These are phyloP conservation scores for Colletotrichum eremochloae DNA, from an alignment of 2,329 filamentous ascomycete species.

Conservation along the genomic window DNA sequence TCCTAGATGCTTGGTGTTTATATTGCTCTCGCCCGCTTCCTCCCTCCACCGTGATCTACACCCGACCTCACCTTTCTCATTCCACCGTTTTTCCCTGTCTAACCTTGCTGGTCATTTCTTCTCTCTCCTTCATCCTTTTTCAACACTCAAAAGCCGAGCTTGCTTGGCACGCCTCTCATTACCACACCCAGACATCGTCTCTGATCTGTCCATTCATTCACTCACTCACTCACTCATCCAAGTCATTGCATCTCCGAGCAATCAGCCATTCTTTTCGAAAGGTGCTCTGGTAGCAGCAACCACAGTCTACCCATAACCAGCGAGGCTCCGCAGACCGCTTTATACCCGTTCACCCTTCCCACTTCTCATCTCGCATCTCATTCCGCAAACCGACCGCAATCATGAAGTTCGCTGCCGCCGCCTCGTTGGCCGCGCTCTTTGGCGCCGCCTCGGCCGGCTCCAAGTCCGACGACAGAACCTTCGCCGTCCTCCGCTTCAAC, in stretches of 20 bases:
- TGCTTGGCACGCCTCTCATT: slow-evolving; percentile 55
- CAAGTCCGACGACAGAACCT: slow-evolving; percentile 63
- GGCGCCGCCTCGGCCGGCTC: slow-evolving; percentile 53
- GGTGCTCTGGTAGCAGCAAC: slow-evolving; percentile 54
- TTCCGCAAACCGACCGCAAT: slow-evolving; percentile 24
- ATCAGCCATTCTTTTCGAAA: slow-evolving; percentile 46
- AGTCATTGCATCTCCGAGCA: slow-evolving; percentile 42
- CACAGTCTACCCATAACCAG: slow-evolving; percentile 33
- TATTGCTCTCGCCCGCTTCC: slow-evolving; percentile 32
- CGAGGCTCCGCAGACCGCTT: slow-evolving; percentile 24
- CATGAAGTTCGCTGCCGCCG: slow-evolving; percentile 54
- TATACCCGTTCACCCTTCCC: not conserved
- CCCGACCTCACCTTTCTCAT: slow-evolving; percentile 30
- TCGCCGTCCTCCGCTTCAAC: slow-evolving; percentile 79
- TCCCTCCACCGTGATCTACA: slow-evolving; percentile 13
- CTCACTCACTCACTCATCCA: slow-evolving; percentile 43
- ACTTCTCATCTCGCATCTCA: not conserved
- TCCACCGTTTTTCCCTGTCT: slow-evolving; percentile 44
- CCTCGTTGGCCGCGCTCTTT: slow-evolving; percentile 53
- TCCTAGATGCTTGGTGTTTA: slow-evolving; percentile 33
- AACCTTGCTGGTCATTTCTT: slow-evolving; percentile 41
- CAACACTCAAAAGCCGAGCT: slow-evolving; percentile 38
- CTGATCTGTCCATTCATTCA: slow-evolving; percentile 49
- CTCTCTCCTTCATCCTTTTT: slow-evolving; percentile 41
- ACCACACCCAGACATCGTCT: slow-evolving; percentile 45